Conservation (phyloP, 169 alveolate genomes). For the Pseudocohnilembus persalinus region DNA sequence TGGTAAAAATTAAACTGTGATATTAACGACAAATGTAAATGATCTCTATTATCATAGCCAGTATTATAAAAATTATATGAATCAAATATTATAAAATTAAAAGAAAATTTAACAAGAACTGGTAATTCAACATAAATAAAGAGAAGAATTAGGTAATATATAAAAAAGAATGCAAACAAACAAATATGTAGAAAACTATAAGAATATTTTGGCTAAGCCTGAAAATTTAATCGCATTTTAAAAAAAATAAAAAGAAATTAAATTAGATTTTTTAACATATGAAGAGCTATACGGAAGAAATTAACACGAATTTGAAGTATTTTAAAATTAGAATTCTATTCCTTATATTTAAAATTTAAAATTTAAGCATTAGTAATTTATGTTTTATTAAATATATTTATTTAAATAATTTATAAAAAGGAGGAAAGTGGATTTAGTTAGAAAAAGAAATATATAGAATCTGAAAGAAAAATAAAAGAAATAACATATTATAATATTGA, state of each 20-base stretch:
- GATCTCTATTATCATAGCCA: neutral
- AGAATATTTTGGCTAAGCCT: neutral
- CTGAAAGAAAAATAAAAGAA: too few species aligned
- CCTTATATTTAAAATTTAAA: too few species aligned
- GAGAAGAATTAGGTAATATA: neutral
- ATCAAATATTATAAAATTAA: too few species aligned
- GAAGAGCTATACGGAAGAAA: neutral
- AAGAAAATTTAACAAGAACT: too few species aligned
- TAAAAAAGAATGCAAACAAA: neutral
- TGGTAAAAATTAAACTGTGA: neutral
- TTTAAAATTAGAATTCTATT: neutral
- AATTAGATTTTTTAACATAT: neutral
- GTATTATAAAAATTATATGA: too few species aligned
- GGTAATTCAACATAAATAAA: too few species aligned
- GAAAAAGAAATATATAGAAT: neutral
- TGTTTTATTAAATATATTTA: neutral
- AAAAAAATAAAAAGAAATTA: neutral
- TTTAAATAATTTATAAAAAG: too few species aligned
- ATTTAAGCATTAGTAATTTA: neutral
- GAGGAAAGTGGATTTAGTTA: neutral
- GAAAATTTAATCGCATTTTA: neutral
- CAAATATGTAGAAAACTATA: neutral
- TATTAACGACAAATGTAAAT: neutral
- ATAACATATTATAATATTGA: neutral
- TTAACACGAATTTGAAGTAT: neutral